phyloP scores from a whole-genome alignment of 805 yeast genomes.

The Saccharomyces kudriavzevii region DNA sequence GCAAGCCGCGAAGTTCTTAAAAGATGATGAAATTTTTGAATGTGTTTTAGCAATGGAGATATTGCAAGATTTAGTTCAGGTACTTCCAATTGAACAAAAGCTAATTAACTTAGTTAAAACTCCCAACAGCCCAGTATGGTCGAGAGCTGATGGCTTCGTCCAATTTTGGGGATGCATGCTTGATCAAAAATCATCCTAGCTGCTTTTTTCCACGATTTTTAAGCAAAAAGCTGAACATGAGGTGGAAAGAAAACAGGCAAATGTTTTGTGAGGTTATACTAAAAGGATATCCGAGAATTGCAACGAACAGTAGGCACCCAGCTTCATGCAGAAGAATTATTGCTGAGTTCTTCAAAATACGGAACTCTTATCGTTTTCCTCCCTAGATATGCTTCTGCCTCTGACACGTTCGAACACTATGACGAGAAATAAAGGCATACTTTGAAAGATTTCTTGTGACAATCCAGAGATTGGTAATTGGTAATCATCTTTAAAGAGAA shows the following conservation, averaged over 20 bases:
- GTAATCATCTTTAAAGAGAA: too few relatives aligned
- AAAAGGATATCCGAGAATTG: too few relatives aligned
- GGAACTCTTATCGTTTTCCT: too few relatives aligned
- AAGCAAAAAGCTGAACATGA: too few relatives aligned
- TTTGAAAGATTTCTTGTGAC: background rate
- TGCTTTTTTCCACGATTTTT: background rate
- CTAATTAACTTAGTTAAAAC: background rate
- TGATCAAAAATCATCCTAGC: background rate
- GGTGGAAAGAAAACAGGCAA: too few relatives aligned
- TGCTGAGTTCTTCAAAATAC: too few relatives aligned
- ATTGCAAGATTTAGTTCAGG: conserved; percentile 1
- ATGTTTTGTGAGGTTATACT: too few relatives aligned
- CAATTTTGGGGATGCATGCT: background rate
- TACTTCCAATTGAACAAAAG: conserved; percentile 2
- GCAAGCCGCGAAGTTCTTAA: background rate
- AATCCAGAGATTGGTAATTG: too few relatives aligned
- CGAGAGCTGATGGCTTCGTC: background rate
- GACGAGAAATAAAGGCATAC: background rate
- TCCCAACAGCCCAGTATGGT: background rate
- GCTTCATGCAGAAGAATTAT: too few relatives aligned
- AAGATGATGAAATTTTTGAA: background rate
- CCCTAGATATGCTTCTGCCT: too few relatives aligned
- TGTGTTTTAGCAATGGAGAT: conserved; percentile 2
- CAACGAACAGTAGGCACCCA: too few relatives aligned
- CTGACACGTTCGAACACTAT: too few relatives aligned